Evolutionary conservation across 495 filamentous ascomycete species (phyloP).

Genomic region (Pyrenula aspistea): DNA sequence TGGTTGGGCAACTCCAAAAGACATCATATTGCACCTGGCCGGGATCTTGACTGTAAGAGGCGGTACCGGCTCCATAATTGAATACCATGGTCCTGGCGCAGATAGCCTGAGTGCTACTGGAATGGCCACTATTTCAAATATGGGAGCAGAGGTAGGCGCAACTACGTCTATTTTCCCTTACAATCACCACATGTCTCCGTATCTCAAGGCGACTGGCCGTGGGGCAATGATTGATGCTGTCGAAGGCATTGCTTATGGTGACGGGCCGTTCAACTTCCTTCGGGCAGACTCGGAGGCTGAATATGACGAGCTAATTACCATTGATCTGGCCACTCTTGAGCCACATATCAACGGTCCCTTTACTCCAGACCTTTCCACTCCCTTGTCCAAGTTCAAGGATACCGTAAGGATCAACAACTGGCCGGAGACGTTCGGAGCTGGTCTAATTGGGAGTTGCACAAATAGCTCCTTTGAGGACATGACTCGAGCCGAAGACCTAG

Average conservation of each 20-base stretch:
- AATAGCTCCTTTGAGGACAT: constrained; percentile 99
- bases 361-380: constrained; percentile 88
- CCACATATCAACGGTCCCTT: constrained; percentile 97
- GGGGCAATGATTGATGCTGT: constrained; percentile 56
- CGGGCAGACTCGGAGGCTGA: constrained; percentile 65
- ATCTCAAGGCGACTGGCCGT: constrained; percentile 75
- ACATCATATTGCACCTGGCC: constrained; percentile 82
- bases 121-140: constrained; percentile 88
- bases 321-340: constrained; percentile 80
- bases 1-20: constrained; percentile 90
- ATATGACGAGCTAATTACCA: constrained; percentile 87
- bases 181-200: constrained; percentile 56
- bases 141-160: constrained; percentile 88
- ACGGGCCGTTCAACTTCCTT: constrained; percentile 44
- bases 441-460: constrained; percentile 93
- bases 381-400: constrained; percentile 75
- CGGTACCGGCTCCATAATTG: constrained; percentile 87
- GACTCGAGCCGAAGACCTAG: constrained; percentile 82
- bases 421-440: constrained; percentile 82
- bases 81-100: constrained; percentile 85
- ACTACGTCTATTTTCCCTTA: constrained; percentile 93
- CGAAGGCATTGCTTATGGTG: constrained; percentile 34
- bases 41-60: constrained; percentile 87
- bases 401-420: constrained; percentile 74
- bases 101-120: constrained; percentile 83